Conservation (phyloP, 495 filamentous ascomycete genomes). For the Lichenothelia convexa region DNA sequence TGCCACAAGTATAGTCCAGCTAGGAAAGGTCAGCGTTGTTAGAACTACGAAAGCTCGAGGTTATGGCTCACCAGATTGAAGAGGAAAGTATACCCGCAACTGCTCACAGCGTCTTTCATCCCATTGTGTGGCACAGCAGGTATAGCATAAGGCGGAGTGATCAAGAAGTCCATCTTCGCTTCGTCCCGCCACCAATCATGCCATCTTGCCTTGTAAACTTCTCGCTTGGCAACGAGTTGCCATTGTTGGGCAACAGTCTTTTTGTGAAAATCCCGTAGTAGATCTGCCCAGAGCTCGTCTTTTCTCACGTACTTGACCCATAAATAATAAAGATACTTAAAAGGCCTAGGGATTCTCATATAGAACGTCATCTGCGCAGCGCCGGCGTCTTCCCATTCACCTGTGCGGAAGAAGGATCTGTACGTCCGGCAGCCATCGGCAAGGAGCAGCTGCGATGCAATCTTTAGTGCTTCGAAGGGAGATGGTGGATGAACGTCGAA, state of each 20-base stretch:
- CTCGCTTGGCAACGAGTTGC: conserved; percentile 58
- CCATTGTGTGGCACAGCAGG: conserved; percentile 76
- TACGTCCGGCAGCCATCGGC: conserved; percentile 77
- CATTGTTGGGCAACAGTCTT: conserved; percentile 62
- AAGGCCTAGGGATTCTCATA: conserved; percentile 50
- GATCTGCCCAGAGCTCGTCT: conserved; percentile 59
- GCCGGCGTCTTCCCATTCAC: conserved; percentile 68
- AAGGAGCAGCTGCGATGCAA: conserved; percentile 76
- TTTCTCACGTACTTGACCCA: conserved; percentile 69
- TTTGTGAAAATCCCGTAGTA: conserved; percentile 51
- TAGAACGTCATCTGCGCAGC: conserved; percentile 54
- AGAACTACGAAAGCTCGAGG: too few species aligned
- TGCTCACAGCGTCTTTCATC: conserved; percentile 71
- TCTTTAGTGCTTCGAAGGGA: conserved; percentile 52
- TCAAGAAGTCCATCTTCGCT: conserved; percentile 50
- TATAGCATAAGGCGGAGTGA: conserved; percentile 76
- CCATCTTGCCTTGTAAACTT: conserved; percentile 58
- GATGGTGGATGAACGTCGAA: conserved; percentile 50
- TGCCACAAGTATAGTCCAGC: conserved; percentile 74
- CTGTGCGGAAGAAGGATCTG: conserved; percentile 51
- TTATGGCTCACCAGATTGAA: conserved; percentile 77
- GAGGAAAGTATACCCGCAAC: conserved; percentile 88
- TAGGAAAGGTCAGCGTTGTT: conserved; percentile 11
- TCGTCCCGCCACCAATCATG: conserved; percentile 62
- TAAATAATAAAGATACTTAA: conserved; percentile 75